These are phyloP conservation scores for Paramecium bursaria DNA, from an alignment of 73 alveolate genomes.

Conservation along the genomic window DNA sequence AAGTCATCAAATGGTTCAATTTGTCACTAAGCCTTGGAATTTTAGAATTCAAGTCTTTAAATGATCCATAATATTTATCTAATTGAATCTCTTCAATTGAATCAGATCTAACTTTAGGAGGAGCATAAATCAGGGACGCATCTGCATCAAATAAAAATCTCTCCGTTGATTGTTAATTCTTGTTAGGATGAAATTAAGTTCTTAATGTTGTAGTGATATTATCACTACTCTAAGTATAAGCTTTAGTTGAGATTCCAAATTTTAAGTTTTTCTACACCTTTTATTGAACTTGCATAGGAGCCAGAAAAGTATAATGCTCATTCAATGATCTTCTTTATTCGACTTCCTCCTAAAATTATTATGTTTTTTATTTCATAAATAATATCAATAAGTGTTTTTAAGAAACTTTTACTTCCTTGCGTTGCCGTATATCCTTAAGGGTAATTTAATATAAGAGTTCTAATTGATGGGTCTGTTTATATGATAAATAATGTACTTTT, in stretches of 20 bases:
- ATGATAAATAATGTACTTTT: background rate
- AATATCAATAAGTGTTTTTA: background rate
- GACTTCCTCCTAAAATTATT: slow-evolving; percentile 23
- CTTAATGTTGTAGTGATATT: background rate
- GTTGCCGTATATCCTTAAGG: background rate
- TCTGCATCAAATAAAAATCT: slow-evolving; percentile 20
- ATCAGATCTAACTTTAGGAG: slow-evolving; percentile 1
- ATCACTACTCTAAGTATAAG: slow-evolving; percentile 1
- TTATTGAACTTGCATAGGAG: background rate
- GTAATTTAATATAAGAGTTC: slow-evolving; percentile 39
- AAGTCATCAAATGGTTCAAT: slow-evolving; percentile 16
- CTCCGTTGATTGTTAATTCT: background rate
- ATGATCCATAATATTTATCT: background rate
- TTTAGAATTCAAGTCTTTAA: slow-evolving; percentile 12
- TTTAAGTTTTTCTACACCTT: background rate
- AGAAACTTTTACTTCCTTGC: background rate
- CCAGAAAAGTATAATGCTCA: background rate
- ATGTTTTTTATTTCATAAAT: background rate
- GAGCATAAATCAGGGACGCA: slow-evolving; percentile 55
- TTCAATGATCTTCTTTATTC: background rate
- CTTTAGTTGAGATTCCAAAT: background rate
- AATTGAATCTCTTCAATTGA: slow-evolving; percentile 24
- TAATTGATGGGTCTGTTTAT: slow-evolving; percentile 32
- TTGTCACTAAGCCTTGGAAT: slow-evolving; percentile 25
- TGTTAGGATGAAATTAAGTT: background rate